Conservation (phyloP, 148 eudicot species). For the Fagopyrum tataricum region DNA sequence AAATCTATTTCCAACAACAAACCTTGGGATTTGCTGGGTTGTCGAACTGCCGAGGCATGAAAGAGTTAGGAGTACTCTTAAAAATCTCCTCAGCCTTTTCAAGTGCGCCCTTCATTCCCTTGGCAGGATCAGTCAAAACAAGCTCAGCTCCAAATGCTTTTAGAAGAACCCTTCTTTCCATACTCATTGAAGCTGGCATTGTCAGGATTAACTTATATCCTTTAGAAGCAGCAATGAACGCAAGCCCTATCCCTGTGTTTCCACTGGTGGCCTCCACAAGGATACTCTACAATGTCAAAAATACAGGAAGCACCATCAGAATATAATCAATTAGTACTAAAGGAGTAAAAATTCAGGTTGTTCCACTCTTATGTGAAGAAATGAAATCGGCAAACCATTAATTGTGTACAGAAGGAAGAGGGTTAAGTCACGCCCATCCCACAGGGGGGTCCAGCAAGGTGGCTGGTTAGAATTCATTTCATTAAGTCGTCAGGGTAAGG, state of each 20-base stretch:
- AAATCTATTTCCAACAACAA: constrained; percentile 5
- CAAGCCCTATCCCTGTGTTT: constrained; percentile 96
- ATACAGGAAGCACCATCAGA: background rate
- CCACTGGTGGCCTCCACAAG: constrained; percentile 99
- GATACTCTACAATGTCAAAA: constrained; percentile 43
- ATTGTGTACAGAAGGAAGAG: background rate
- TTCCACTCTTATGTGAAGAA: constrained; percentile 3
- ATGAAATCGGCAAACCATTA: background rate
- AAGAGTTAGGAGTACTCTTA: constrained; percentile 66
- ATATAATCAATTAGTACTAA: background rate
- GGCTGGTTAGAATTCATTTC: background rate
- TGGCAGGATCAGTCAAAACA: constrained; percentile 81
- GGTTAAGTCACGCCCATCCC: background rate
- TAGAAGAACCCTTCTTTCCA: constrained; percentile 93
- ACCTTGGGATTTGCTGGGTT: constrained; percentile 99
- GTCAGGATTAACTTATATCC: constrained; percentile 91
- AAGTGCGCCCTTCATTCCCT: constrained; percentile 96
- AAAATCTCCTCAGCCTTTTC: constrained; percentile 88
- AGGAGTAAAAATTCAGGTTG: background rate
- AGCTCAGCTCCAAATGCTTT: constrained; percentile 99
- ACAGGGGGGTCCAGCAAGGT: background rate
- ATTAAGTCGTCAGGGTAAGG: background rate
- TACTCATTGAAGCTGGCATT: constrained; percentile 98
- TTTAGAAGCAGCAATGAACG: constrained; percentile 94
- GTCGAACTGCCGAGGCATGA: constrained; percentile 97